A percentile compares a stretch with the other conserved stretches of the same genome.
phyloP scores from a whole-genome alignment of 345 rosid species.

The Carallia brachiata region DNA sequence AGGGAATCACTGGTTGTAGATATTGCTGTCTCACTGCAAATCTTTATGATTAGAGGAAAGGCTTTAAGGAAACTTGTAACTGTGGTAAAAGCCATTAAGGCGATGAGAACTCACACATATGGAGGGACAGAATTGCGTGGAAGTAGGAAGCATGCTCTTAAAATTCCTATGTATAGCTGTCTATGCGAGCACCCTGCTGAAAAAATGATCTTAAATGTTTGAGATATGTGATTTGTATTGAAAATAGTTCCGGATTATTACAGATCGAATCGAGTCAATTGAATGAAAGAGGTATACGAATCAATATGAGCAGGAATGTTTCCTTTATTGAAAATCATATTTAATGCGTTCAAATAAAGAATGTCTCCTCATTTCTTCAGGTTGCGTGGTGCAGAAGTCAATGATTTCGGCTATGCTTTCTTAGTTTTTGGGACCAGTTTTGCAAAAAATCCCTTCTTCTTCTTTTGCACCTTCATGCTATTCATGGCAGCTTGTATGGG shows the following conservation, averaged over 20 bases:
- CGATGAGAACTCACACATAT: conserved; percentile 29
- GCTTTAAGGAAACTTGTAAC: conserved; percentile 33
- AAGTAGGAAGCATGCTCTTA: conserved; percentile 30
- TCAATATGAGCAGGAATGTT: not conserved
- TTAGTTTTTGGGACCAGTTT: conserved; percentile 21
- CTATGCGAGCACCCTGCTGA: conserved; percentile 24
- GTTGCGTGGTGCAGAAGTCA: not conserved
- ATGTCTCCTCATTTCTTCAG: not conserved
- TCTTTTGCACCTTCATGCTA: conserved; percentile 32
- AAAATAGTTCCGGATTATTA: not conserved
- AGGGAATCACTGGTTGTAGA: conserved; percentile 34
- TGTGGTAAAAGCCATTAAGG: conserved; percentile 24
- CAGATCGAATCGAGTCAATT: no score
- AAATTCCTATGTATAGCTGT: conserved; percentile 38
- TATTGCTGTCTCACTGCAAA: conserved; percentile 22
- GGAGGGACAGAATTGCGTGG: conserved; percentile 40
- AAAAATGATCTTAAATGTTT: conserved; percentile 2
- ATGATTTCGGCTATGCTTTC: conserved; percentile 10
- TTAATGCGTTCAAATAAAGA: not conserved
- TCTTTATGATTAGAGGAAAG: conserved; percentile 24
- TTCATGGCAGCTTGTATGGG: conserved; percentile 28
- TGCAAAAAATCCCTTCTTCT: conserved; percentile 25
- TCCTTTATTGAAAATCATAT: not conserved
- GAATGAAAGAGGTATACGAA: not conserved
- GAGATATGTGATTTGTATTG: not conserved